Evolutionary conservation across 2,329 filamentous ascomycete species (phyloP), one percentile per base, ranked within the genome.

Genomic region (Penicillium decumbens): DNA sequence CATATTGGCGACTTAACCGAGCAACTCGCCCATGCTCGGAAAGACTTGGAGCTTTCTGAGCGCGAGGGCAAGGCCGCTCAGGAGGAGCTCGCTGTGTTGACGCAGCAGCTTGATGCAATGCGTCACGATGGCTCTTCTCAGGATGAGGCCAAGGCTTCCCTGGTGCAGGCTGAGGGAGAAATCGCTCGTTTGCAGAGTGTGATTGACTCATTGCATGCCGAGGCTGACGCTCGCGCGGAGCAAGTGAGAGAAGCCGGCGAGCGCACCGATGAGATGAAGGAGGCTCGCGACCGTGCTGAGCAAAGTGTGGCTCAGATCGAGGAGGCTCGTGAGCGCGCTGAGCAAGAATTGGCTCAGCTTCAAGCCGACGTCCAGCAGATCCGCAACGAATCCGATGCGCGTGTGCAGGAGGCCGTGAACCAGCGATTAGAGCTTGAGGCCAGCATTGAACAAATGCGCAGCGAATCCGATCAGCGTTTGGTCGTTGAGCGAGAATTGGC

Each of bases 21-120:
- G 48, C 68, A 78, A 56, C 55, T 77, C 57, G 77, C 81, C 18
- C 79, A 84, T 53, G 82, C 84, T 62, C 84, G 87, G 59, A 78
- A 79, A 35, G 80, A 87, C 54, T 67, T 88, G n/a, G 74, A 78
- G 23, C 68, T 75, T 41, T 83, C 81, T 59, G 67, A 72, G 28
- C 65, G 65, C 42, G 72, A 76, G 46, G 54, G 64, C 23, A 66
- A 73, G 49, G 62, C 65, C 46, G 63, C 66, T 10, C 68, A 64
- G 52, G 68, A 72, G 24, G 70, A 77, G 47, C 57, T 77, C 20
- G 60, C 66, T 28, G 57, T 69, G 43, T 62, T 74, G 27, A 71
- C 69, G 62, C 67, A 72, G 45, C 73, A 76, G 53, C 60, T 78
- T 18, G 71, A 77, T 44, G 53, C 63, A 46, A 64, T 69, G 47